Conservation (phyloP, 805 yeast genomes). For the Candida jianshihensis region DNA sequence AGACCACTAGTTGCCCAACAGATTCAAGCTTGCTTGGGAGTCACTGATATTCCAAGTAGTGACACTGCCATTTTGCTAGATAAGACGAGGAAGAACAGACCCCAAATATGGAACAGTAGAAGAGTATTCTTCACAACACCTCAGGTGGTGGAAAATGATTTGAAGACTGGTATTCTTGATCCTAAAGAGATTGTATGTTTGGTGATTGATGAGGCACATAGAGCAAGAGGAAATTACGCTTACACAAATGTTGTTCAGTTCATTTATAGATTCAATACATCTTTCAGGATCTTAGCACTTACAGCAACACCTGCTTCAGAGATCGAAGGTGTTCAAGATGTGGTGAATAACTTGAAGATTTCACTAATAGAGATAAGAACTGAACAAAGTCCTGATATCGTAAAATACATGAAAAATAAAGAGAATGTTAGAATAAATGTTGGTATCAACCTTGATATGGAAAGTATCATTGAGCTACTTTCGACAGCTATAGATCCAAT, state of each 20-base stretch:
- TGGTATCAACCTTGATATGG: constrained; percentile 45
- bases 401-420: constrained; percentile 69
- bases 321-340: constrained; percentile 80
- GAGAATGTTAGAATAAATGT: constrained; percentile 54
- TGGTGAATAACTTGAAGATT: constrained; percentile 65
- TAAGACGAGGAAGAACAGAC: constrained; percentile 51
- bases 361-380: constrained; percentile 81
- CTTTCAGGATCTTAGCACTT: constrained; percentile 73
- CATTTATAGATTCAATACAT: constrained; percentile 51
- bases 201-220: constrained; percentile 93
- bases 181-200: constrained; percentile 71
- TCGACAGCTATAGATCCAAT: constrained; percentile 64
- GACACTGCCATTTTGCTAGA: constrained; percentile 77
- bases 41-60: constrained; percentile 72
- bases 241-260: constrained; percentile 77
- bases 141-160: constrained; percentile 89
- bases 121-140: constrained; percentile 92
- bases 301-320: constrained; percentile 96
- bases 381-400: constrained; percentile 74
- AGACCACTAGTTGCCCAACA: constrained; percentile 95
- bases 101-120: constrained; percentile 68
- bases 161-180: constrained; percentile 63
- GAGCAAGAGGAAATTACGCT: constrained; percentile 87
- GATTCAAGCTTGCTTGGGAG: constrained; percentile 82
- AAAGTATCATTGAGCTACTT: constrained; percentile 45